Evolutionary conservation across 768 basidiomycete genomes (phyloP), one percentile per base, ranked within the genome.

Genomic region (Pleurotus citrinopileatus): DNA sequence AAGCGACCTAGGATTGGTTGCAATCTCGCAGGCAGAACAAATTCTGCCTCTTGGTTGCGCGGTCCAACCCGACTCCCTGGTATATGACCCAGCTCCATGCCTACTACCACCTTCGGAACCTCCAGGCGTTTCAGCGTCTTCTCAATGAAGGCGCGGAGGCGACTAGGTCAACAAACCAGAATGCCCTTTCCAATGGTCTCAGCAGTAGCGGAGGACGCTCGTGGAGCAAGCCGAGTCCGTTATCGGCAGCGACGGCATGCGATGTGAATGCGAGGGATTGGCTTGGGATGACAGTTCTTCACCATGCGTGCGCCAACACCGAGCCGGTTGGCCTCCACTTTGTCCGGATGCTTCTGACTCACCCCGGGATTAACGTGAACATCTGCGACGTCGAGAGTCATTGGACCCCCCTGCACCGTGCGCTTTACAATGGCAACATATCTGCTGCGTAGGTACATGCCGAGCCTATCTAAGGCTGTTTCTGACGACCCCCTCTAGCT

Each of bases 381-480:
- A 55, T 89, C 5, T 71, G 74, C 37, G 96, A 99, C 68, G 66
- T 66, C 51, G 96, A 98, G 75, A 91, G 82, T 54, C 87, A 87
- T 54, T 98, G 94, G 90, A 96, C 93, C 1, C 81, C 95, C 5
- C 73, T 98, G 19, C 96, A 99, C 63, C 75, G 94, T 44, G 91
- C 91, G 1, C 67, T 95, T 60, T 97, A 94, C 65, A 67, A 75
- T 32, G 91, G 90, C 1, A 92, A 94, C 60, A 56, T 94, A 7
- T 75, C 84, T 44, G 79, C 81, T 42, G 87, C 80, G 83, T 88
- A 59, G 56, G 86, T 75, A 4, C n/a, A n/a, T 26, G 6, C 27
- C 32, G 52, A 13, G 54, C 38, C 58, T 38, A 48, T 56, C 38
- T 47, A 23, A 53, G 8, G 47, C 3, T 42, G 0, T 19, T 46